phyloP scores from a whole-genome alignment of 2,329 filamentous ascomycete genomes.

The Penicillium rolfsii region DNA sequence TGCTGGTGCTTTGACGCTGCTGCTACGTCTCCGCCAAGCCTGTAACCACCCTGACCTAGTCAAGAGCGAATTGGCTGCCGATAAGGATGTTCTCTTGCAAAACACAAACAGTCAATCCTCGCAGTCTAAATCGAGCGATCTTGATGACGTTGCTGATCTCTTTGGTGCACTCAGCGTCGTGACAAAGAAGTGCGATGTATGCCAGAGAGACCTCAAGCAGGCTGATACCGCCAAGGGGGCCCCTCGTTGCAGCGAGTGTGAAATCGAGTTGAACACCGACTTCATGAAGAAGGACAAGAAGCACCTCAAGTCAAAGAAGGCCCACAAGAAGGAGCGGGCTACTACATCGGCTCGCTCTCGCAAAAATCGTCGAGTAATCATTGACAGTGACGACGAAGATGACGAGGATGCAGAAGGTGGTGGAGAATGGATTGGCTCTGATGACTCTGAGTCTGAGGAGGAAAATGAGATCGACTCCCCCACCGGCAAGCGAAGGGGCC shows the following conservation, averaged over 20 bases:
- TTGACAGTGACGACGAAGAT: constrained; percentile 63
- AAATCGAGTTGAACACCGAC: constrained; percentile 70
- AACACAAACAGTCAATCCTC: constrained; percentile 59
- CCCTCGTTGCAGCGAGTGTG: constrained; percentile 73
- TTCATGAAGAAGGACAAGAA: constrained; percentile 40
- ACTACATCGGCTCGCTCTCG: constrained; percentile 30
- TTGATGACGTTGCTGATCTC: constrained; percentile 83
- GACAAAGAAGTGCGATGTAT: constrained; percentile 80
- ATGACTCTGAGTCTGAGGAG: constrained; percentile 64
- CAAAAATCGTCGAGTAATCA: constrained; percentile 50
- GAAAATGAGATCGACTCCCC: constrained; percentile 36
- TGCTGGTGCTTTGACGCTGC: constrained; percentile 86
- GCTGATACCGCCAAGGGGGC: constrained; percentile 58
- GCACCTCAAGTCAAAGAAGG: constrained; percentile 55
- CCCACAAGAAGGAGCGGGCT: constrained; percentile 40
- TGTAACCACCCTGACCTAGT: constrained; percentile 94
- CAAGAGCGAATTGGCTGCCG: constrained; percentile 80
- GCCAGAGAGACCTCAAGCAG: constrained; percentile 67
- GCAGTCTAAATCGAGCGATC: constrained; percentile 60
- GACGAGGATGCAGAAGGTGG: constrained; percentile 81
- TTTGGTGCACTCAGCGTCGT: constrained; percentile 82
- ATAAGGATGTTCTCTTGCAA: constrained; percentile 79
- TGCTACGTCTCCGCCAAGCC: constrained; percentile 87
- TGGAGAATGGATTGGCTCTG: constrained; percentile 74
- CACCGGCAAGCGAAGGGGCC: constrained; percentile 21